A percentile compares a stretch with the other conserved stretches of the same genome.
Conservation (phyloP, 176 grass and related monocot species). For the Phyllostachys edulis region DNA sequence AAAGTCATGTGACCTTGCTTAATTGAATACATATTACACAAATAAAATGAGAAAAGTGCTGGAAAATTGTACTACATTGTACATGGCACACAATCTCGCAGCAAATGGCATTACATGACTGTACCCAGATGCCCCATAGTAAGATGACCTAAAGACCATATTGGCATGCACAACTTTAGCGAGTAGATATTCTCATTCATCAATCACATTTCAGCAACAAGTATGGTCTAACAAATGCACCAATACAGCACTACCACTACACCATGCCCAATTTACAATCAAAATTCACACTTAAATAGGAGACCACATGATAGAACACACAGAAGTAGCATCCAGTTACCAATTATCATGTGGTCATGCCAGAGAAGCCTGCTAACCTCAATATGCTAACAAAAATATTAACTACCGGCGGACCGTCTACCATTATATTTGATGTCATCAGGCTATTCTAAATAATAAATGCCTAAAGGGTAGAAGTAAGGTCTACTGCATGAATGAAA, state of each 20-base stretch:
- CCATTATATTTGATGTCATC: neutral
- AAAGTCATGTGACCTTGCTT: neutral
- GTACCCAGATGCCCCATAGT: neutral
- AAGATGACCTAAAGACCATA: neutral
- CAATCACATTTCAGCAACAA: neutral
- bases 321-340: neutral
- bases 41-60: neutral
- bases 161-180: neutral
- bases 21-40: neutral
- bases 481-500: neutral
- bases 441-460: slow-evolving; percentile 6
- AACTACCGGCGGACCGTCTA: neutral
- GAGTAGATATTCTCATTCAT: neutral
- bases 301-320: neutral
- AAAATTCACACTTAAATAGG: neutral
- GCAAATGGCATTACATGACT: neutral
- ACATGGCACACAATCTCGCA: neutral
- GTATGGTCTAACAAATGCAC: neutral
- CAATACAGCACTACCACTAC: neutral
- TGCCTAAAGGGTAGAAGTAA: neutral
- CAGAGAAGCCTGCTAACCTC: neutral
- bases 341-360: neutral
- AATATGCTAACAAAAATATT: neutral
- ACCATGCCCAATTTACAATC: neutral
- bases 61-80: neutral